Evolutionary conservation across 2,329 filamentous ascomycete species (phyloP).

Genomic region (Xylariaceae sp.): DNA sequence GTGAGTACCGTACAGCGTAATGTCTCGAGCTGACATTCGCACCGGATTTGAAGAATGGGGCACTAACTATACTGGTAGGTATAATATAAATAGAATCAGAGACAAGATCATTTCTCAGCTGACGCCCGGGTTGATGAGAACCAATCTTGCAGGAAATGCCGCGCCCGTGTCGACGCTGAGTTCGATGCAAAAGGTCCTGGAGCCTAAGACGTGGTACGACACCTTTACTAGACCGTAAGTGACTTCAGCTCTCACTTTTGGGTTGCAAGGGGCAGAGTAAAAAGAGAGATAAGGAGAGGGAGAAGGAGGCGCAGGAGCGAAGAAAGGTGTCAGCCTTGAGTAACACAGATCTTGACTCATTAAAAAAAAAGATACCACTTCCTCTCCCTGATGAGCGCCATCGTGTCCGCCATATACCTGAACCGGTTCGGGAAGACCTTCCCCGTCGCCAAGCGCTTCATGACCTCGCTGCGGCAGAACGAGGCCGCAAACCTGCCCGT

Average conservation of each 20-base stretch:
- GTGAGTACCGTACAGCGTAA: slow-evolving; percentile 23
- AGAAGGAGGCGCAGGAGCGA: too few relatives aligned
- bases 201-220: slow-evolving; percentile 16
- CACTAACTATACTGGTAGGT: background rate
- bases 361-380: slow-evolving; percentile 20
- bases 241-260: too few relatives aligned
- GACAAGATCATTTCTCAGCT: background rate
- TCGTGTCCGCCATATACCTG: slow-evolving; percentile 31
- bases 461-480: slow-evolving; percentile 32
- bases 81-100: background rate
- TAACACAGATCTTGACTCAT: background rate
- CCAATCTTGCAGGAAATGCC: slow-evolving; percentile 17
- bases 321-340: background rate
- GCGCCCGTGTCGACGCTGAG: slow-evolving; percentile 30
- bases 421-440: slow-evolving; percentile 30
- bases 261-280: background rate
- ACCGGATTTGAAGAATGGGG: too few relatives aligned
- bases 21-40: background rate
- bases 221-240: slow-evolving; percentile 29
- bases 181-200: slow-evolving; percentile 23
- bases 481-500: slow-evolving; percentile 32
- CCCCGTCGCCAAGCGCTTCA: slow-evolving; percentile 34
- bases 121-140: background rate
- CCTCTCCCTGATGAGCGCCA: slow-evolving; percentile 19
- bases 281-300: too few relatives aligned